Conservation (phyloP, 768 basidiomycete genomes). For the Suillus fuscotomentosus region DNA sequence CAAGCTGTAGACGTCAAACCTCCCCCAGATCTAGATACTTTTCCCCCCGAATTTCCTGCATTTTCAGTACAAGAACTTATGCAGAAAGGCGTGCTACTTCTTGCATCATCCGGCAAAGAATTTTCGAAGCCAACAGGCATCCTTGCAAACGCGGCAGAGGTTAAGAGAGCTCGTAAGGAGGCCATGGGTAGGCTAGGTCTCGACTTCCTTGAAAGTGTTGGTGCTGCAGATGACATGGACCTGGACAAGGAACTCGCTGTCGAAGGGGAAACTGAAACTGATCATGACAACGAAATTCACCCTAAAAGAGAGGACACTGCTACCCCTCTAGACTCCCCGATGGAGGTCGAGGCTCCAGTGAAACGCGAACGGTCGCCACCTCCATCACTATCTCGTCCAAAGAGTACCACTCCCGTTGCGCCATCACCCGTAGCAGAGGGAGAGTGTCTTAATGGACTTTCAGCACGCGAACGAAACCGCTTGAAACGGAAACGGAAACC, state of each 20-base stretch:
- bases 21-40: slow-evolving; percentile 23
- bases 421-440: slow-evolving; percentile 52
- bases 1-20: slow-evolving; percentile 27
- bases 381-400: slow-evolving; percentile 31
- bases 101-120: slow-evolving; percentile 94
- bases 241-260: slow-evolving; percentile 77
- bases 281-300: slow-evolving; percentile 39
- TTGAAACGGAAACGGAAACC: slow-evolving; percentile 93
- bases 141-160: slow-evolving; percentile 71
- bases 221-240: slow-evolving; percentile 76
- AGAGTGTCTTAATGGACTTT: slow-evolving; percentile 56
- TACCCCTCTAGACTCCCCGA: slow-evolving; percentile 35
- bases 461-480: slow-evolving; percentile 90
- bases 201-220: slow-evolving; percentile 77
- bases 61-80: slow-evolving; percentile 80
- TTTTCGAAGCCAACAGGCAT: slow-evolving; percentile 75
- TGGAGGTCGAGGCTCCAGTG: slow-evolving; percentile 43
- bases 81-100: slow-evolving; percentile 70
- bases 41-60: slow-evolving; percentile 60
- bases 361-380: slow-evolving; percentile 40
- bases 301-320: slow-evolving; percentile 40
- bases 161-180: slow-evolving; percentile 84
- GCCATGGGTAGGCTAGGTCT: slow-evolving; percentile 87
- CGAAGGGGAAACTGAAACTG: slow-evolving; percentile 49
- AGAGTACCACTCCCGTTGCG: slow-evolving; percentile 42